Base-by-base conservation (phyloP, 768 basidiomycete species). In the Glaciozyma antarctica region DNA sequence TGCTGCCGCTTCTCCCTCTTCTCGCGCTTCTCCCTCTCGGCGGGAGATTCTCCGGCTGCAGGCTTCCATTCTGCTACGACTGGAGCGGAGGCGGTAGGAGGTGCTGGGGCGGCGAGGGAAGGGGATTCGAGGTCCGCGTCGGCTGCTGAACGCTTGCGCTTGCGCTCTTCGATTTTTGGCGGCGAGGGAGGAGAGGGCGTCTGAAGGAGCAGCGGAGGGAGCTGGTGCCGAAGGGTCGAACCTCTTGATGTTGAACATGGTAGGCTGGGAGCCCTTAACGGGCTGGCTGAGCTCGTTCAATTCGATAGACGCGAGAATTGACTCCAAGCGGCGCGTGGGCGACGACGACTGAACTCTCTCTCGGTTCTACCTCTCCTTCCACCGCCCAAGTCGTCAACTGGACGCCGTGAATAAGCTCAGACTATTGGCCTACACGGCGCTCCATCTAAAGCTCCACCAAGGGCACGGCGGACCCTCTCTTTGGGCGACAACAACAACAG, bases 11-110 rank as follows among this genome's bases (percentile, higher is more conserved):
- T 57, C 16, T 38, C 64, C 0, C 67, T 56, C 58, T 69, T 69
- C 61, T 69, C 67, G 17, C 61, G n/a, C 59, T 69, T 69, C 58
- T 69, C 67, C 7, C 67, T 48, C 48, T 69, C 67, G n/a, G 61
- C 61, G 1, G 67, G 67, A 5, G 44, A 54, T 45, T 69, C 67
- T 5, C 61, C 69, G 4, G 43, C 58, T 12, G 64, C 62, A 4
- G 68, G 68, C 28, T 61, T 19, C 68, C 68, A 70, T 16, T 65
- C 69, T 28, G 26, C 64, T 21, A 56, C 38, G 34, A 38, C 21
- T 16, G 55, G 12, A 26, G 43, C 57, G 43, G 57, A 13, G 43
- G 57, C 57, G 44, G 59, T 53, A 41, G 57, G 56, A 19, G 53
- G 53, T 19, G 53, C 28, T 32, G 55, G 49, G 13, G 24, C 4